These are phyloP conservation scores for Plasmodium yoelii DNA, from an alignment of 169 alveolate species.

Conservation along the genomic window DNA sequence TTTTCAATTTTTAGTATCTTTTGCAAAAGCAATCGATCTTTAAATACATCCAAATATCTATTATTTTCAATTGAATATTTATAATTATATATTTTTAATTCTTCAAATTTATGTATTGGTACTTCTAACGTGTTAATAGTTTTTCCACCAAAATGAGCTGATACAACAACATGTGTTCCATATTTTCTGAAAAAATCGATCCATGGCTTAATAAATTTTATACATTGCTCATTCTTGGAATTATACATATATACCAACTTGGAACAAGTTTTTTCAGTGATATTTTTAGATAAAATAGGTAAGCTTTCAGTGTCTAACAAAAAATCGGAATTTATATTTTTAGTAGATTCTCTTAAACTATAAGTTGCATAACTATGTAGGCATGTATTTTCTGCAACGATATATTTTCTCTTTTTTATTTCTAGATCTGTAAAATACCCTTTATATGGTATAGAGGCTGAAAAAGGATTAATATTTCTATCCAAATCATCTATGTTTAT, in stretches of 20 bases:
- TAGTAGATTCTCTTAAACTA: slow-evolving; percentile 39
- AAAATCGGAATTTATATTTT: slow-evolving; percentile 36
- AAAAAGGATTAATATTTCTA: slow-evolving; percentile 39
- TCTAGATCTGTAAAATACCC: slow-evolving; percentile 65
- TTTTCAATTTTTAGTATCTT: neutral
- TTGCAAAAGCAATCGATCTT: slow-evolving; percentile 3
- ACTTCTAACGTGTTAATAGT: slow-evolving; percentile 48
- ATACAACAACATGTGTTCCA: slow-evolving; percentile 81
- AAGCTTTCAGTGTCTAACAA: slow-evolving; percentile 42
- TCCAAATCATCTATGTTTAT: slow-evolving; percentile 51
- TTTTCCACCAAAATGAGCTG: slow-evolving; percentile 67
- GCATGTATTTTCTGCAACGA: slow-evolving; percentile 53
- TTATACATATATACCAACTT: neutral
- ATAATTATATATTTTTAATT: slow-evolving; percentile 52
- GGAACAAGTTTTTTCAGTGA: slow-evolving; percentile 3
- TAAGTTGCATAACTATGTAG: slow-evolving; percentile 31
- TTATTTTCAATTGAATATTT: slow-evolving; percentile 37
- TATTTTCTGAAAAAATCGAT: slow-evolving; percentile 80
- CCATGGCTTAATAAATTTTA: slow-evolving; percentile 76
- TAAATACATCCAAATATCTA: slow-evolving; percentile 42
- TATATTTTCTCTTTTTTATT: slow-evolving; percentile 54
- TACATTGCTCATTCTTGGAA: slow-evolving; percentile 40
- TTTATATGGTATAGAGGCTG: slow-evolving; percentile 71
- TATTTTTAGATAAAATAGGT: slow-evolving; percentile 35
- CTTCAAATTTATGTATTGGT: slow-evolving; percentile 25